Base-by-base conservation (phyloP, 768 basidiomycete species). In the Tubosaeta sp. region DNA sequence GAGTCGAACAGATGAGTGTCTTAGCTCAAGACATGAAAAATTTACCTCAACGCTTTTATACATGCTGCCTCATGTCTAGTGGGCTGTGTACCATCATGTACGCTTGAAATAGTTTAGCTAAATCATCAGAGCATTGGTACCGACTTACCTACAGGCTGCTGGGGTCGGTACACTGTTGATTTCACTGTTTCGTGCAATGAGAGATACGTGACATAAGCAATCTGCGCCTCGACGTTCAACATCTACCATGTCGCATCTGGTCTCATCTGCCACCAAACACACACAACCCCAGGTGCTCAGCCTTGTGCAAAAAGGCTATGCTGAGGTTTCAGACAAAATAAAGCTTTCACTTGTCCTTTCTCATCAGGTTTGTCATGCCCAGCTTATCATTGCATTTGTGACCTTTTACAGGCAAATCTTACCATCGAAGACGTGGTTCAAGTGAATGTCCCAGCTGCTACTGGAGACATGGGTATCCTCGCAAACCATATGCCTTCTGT, bases 401-500 rank as follows among this genome's bases (percentile, higher is more conserved):
- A 65, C 55, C 41, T 38, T 53, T 38, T 19, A 42, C 65, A 99
- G 95, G 77, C 94, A 49, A 84, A 98, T 71, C 97, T 85, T 82
- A 83, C 81, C 54, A 93, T 93, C 22, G 71, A 83, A 62, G 95
- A 95, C 71, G 95, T 97, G 52, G 83, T 90, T 19, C 95, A 98
- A 72, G 95, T 99, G 60, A 97, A 97, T 76, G 76, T 97, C 62
- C 76, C 94, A 33, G 97, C 94, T 38, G 91, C 86, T 50, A 86
- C 91, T 4, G 97, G 97, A 65, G 95, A 97, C 73, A 97, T 98
- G 94, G 97, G 97, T 78, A 91, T 99, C 63, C 85, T 99, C 55
- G 92, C 95, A 62, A 97, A 95, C 80, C 97, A 99, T 74, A 94
- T 97, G 50, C 88, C 97, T 29, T 89, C 93, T n/a, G 88, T 98